These are phyloP conservation scores for Monosporascus ibericus DNA, from an alignment of 2,329 filamentous ascomycete species.

Conservation along the genomic window DNA sequence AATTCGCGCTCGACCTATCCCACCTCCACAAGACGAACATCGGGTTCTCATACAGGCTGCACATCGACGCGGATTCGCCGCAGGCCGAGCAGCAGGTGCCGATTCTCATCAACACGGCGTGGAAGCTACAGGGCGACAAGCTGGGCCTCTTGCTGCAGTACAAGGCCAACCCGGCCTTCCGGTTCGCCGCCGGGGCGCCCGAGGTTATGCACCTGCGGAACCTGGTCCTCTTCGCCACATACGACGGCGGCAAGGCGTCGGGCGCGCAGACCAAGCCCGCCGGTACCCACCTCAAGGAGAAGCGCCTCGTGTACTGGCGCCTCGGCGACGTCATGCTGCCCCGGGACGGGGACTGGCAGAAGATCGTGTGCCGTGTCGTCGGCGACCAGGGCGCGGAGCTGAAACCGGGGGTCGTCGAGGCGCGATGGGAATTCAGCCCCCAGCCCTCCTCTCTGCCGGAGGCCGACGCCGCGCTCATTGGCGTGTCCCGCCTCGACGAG, in stretches of 20 bases:
- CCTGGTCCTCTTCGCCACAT: slow-evolving; percentile 64
- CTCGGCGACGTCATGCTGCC: slow-evolving; percentile 67
- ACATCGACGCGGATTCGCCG: slow-evolving; percentile 51
- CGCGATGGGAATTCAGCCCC: slow-evolving; percentile 62
- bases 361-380: slow-evolving; percentile 75
- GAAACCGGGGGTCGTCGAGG: slow-evolving; percentile 72
- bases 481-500: slow-evolving; percentile 50
- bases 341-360: slow-evolving; percentile 56
- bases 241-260: slow-evolving; percentile 62
- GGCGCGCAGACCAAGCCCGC: slow-evolving; percentile 71
- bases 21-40: slow-evolving; percentile 69
- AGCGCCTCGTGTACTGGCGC: slow-evolving; percentile 74
- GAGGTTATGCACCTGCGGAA: slow-evolving; percentile 61
- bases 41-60: slow-evolving; percentile 89
- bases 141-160: slow-evolving; percentile 84
- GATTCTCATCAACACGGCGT: slow-evolving; percentile 65
- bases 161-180: slow-evolving; percentile 67
- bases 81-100: slow-evolving; percentile 55
- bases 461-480: slow-evolving; percentile 39
- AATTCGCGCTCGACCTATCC: slow-evolving; percentile 71
- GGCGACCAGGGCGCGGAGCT: slow-evolving; percentile 66
- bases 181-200: slow-evolving; percentile 31
- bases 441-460: slow-evolving; percentile 15
- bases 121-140: slow-evolving; percentile 81
- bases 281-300: slow-evolving; percentile 74